These are phyloP conservation scores for Stylosanthes scabra DNA, from an alignment of 331 rosid species.

Conservation along the genomic window DNA sequence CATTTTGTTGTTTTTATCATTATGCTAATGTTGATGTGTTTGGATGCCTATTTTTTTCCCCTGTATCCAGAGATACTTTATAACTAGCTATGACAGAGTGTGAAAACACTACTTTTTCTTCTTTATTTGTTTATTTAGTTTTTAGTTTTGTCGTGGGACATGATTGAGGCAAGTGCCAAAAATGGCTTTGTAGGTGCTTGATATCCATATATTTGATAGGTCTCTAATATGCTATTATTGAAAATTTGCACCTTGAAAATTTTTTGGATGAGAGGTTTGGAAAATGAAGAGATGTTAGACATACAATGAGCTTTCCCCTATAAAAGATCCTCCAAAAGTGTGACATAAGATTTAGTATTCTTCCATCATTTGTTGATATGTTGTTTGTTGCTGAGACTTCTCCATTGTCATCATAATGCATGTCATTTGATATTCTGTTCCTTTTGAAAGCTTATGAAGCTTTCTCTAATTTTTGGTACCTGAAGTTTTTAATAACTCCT, in stretches of 20 bases:
- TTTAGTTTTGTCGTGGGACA: not conserved
- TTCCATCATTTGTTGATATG: too few species aligned
- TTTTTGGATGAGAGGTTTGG: not conserved
- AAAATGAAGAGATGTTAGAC: not conserved
- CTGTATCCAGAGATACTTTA: not conserved
- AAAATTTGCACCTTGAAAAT: not conserved
- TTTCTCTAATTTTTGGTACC: not conserved
- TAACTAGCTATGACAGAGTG: not conserved
- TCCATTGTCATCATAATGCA: not conserved
- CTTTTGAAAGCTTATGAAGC: not conserved
- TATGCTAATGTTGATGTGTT: slow-evolving; percentile 13
- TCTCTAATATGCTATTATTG: not conserved
- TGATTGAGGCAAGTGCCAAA: not conserved
- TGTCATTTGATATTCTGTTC: not conserved
- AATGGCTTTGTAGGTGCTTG: not conserved
- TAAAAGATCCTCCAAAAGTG: not conserved
- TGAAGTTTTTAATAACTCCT: too few species aligned
- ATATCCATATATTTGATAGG: not conserved
- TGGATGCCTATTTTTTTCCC: not conserved
- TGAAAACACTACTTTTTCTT: not conserved
- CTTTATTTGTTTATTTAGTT: not conserved
- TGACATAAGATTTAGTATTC: not conserved
- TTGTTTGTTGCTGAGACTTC: not conserved
- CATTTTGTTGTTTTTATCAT: slow-evolving; percentile 15
- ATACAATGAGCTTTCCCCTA: not conserved